Conservation (phyloP, 306 rosid genomes). For the Cucurbita moschata region DNA sequence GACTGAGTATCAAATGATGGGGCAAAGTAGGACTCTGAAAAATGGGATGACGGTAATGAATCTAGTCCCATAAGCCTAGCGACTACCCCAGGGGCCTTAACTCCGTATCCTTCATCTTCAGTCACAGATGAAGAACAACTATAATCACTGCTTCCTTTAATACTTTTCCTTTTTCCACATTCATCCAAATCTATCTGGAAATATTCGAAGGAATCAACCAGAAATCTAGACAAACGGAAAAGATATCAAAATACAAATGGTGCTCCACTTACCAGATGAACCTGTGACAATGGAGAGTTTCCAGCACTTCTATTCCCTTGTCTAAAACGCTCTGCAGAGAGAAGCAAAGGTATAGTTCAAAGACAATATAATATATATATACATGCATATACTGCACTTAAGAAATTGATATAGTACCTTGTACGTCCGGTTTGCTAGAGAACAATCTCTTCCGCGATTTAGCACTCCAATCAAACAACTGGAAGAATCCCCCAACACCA, state of each 20-base stretch:
- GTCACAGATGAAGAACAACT: conserved; percentile 83
- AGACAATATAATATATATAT: neutral
- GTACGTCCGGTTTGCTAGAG: conserved; percentile 42
- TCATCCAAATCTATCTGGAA: conserved; percentile 56
- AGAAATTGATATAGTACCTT: conserved; percentile 27
- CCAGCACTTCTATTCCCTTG: conserved; percentile 37
- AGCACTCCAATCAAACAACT: conserved; percentile 82
- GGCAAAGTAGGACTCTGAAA: conserved; percentile 44
- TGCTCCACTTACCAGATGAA: conserved; percentile 27
- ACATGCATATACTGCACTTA: neutral
- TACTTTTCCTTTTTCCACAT: conserved; percentile 23
- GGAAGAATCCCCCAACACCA: conserved; percentile 73
- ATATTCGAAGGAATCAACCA: neutral
- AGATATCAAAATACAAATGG: neutral
- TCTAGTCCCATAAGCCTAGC: conserved; percentile 97
- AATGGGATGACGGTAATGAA: conserved; percentile 52
- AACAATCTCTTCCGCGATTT: conserved; percentile 81
- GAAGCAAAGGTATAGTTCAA: conserved; percentile 6
- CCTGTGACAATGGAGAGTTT: conserved; percentile 28
- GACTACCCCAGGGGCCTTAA: conserved; percentile 62
- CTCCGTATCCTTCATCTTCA: conserved; percentile 65
- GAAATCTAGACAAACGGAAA: neutral
- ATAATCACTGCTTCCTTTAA: conserved; percentile 51
- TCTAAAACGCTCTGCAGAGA: conserved; percentile 29
- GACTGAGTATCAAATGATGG: conserved; percentile 62